These are phyloP conservation scores for Lasiodiplodia theobromae DNA, from an alignment of 2,329 filamentous ascomycete genomes.

Conservation along the genomic window DNA sequence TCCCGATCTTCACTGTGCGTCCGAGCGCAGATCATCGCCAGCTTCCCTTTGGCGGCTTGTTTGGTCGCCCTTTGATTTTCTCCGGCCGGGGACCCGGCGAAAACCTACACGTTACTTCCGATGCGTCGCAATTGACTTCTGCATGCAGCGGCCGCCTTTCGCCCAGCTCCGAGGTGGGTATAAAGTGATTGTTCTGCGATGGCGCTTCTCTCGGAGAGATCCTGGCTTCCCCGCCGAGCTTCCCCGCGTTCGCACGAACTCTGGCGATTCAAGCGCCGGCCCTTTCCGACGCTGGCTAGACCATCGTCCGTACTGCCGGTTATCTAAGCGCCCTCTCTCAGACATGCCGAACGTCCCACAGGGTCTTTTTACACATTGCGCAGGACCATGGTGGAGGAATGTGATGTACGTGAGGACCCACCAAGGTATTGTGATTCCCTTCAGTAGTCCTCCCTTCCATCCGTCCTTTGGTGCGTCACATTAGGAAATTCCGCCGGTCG, in stretches of 20 bases:
- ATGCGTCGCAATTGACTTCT: neutral
- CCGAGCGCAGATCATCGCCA: conserved; percentile 18
- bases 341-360: neutral
- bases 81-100: conserved; percentile 1
- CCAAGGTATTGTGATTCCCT: too few species aligned
- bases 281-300: neutral
- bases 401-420: neutral
- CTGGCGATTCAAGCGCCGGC: neutral
- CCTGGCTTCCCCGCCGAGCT: neutral
- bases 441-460: neutral
- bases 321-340: neutral
- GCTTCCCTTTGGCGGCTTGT: neutral
- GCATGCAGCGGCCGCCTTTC: neutral
- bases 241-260: neutral
- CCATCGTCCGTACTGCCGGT: neutral
- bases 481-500: neutral
- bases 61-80: neutral
- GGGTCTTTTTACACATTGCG: neutral
- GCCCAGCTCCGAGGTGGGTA: neutral
- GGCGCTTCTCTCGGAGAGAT: neutral
- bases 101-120: neutral
- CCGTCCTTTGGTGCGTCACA: neutral
- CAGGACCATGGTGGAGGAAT: neutral
- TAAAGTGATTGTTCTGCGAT: neutral
- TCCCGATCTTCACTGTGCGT: conserved; percentile 2